Base-by-base conservation (phyloP, 192 early-diverging fungal species). In the Podila minutissima region DNA sequence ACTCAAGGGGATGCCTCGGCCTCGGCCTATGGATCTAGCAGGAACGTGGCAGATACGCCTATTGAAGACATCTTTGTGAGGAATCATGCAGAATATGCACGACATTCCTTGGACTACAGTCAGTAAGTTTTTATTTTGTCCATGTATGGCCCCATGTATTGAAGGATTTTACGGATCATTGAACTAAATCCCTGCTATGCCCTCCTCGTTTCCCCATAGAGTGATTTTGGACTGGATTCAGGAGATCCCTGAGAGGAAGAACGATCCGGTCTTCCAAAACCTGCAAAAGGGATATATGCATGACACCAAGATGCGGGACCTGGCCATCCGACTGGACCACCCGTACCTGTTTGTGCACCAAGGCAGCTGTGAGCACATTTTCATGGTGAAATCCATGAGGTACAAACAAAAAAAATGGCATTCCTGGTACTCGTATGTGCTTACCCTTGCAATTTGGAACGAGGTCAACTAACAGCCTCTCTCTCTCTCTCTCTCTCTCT, bases 331-430 rank as follows among this genome's bases (percentile, higher is more conserved):
- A 9, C 69, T 92, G 51, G 87, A 91, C 58, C 77, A 87, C 55
- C 91, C 91, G 5, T 95, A 95, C 75, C 71, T 89, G 31, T 91
- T 93, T 62, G 86, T 91, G 12, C 94, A 95, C 69, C 93, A 94
- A 83, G 94, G 91, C 37, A 85, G 89, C 62, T 95, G 94, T 74
- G 89, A 94, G 72, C 94, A 95, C 63, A 83, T 92, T 29, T 46
- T 95, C 38, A 84, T 91, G 71, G 90, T 95, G 63, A 86, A 85
- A 11, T 89, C 91, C 60, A 48, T 92, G 32, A 86, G 92, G 88
- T 90, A 84, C 20, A 59, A 37, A 84, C 20, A 59, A 37, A 5
- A 59, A 5, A 29, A 19, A 12, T 10, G 1, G 2, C 26, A 29
- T 29, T 29, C 1, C 29, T 29, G 29, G 29, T 29, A 29, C 29